Percentiles rank a stretch among this genome's conserved stretches.
These are phyloP conservation scores for Tuber melanosporum DNA, from an alignment of 495 filamentous ascomycete species.

Conservation along the genomic window DNA sequence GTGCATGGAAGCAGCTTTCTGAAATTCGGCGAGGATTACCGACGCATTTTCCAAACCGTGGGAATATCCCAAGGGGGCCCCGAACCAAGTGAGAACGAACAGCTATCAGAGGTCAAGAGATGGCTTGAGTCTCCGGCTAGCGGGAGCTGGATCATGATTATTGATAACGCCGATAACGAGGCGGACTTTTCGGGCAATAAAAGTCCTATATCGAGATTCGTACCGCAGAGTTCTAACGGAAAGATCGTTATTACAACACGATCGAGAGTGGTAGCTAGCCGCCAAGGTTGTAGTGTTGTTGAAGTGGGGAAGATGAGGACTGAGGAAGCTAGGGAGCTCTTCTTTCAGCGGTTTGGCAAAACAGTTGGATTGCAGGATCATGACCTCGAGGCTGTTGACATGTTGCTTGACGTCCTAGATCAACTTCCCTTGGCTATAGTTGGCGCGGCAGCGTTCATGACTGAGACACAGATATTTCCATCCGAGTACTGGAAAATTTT, in stretches of 20 bases:
- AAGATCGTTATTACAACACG: slow-evolving; percentile 26
- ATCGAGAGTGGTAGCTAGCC: slow-evolving; percentile 7
- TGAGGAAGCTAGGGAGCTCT: slow-evolving; percentile 6
- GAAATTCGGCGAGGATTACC: slow-evolving; percentile 29
- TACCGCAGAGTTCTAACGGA: slow-evolving; percentile 5
- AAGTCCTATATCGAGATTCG: slow-evolving; percentile 12
- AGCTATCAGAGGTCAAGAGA: slow-evolving; percentile 10
- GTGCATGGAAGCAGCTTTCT: slow-evolving; percentile 20
- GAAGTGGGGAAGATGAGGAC: slow-evolving; percentile 3
- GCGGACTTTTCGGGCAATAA: slow-evolving; percentile 14
- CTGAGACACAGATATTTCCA: neutral
- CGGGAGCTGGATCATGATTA: slow-evolving; percentile 25
- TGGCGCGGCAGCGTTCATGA: slow-evolving; percentile 10
- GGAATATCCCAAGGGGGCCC: slow-evolving; percentile 17
- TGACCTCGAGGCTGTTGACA: slow-evolving; percentile 5
- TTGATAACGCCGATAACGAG: slow-evolving; percentile 31
- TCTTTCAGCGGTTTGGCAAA: neutral
- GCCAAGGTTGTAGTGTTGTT: slow-evolving; percentile 4
- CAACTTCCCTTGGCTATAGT: slow-evolving; percentile 29
- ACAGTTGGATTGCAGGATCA: neutral
- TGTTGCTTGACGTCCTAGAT: slow-evolving; percentile 11
- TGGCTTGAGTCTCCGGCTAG: slow-evolving; percentile 25
- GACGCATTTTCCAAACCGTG: slow-evolving; percentile 7
- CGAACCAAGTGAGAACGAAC: slow-evolving; percentile 12
- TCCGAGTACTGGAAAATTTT: neutral